Evolutionary conservation across 371 early-diverging fungal species (phyloP).

Genomic region (Mucor circinelloides): DNA sequence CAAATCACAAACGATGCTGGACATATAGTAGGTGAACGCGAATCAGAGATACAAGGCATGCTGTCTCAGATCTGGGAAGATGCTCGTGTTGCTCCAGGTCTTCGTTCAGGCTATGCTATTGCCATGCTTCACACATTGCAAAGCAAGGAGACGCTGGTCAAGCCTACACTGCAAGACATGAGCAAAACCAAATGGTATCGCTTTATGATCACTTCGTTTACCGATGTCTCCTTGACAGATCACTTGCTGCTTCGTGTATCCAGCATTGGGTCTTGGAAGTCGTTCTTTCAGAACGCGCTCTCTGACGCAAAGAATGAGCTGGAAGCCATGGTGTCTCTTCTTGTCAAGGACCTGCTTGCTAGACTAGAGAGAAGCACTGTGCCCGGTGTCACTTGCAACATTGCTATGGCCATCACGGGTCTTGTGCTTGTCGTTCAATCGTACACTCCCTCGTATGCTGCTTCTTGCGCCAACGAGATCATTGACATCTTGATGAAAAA

Average conservation of each 20-base stretch:
- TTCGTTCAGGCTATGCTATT: conserved; percentile 56
- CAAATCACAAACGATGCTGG: not conserved
- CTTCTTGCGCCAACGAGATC: conserved; percentile 30
- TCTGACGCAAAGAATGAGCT: conserved; percentile 20
- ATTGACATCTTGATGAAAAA: conserved; percentile 30
- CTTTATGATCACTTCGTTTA: conserved; percentile 52
- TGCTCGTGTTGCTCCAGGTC: conserved; percentile 55
- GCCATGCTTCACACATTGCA: conserved; percentile 39
- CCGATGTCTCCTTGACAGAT: conserved; percentile 57
- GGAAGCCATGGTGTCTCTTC: conserved; percentile 26
- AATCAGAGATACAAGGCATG: conserved; percentile 15
- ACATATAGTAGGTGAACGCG: conserved; percentile 28
- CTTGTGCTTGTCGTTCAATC: conserved; percentile 19
- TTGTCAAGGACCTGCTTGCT: conserved; percentile 48
- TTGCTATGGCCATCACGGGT: conserved; percentile 57
- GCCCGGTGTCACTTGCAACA: conserved; percentile 59
- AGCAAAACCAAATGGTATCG: conserved; percentile 51
- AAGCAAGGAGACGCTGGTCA: not conserved
- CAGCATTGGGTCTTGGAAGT: conserved; percentile 49
- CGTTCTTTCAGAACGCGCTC: conserved; percentile 43
- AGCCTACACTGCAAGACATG: conserved; percentile 22
- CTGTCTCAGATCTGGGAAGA: conserved; percentile 47
- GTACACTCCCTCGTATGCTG: conserved; percentile 33
- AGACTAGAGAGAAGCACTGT: conserved; percentile 56
- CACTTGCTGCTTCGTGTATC: conserved; percentile 57